A percentile compares a stretch with the other conserved stretches of the same genome.
phyloP scores from a whole-genome alignment of 2,329 filamentous ascomycete species.

The Pseudogymnoascus destructans region DNA sequence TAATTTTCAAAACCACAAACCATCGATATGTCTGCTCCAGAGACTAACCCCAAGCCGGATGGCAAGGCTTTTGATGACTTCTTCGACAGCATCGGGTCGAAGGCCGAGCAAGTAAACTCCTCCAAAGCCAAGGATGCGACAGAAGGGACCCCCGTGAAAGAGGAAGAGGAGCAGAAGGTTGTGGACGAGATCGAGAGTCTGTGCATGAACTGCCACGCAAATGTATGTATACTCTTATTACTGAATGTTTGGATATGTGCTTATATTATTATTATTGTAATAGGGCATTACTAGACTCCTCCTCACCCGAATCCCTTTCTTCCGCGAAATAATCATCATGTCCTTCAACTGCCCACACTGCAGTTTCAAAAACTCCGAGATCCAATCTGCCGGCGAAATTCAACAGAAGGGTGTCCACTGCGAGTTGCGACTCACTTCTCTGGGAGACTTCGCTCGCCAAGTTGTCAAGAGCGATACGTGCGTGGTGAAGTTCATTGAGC shows the following conservation, averaged over 20 bases:
- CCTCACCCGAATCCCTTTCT: slow-evolving; percentile 87
- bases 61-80: slow-evolving; percentile 38
- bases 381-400: slow-evolving; percentile 83
- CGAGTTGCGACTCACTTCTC: slow-evolving; percentile 61
- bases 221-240: slow-evolving; percentile 36
- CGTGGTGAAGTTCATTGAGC: slow-evolving; percentile 72
- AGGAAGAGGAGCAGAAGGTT: slow-evolving; percentile 37
- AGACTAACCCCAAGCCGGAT: slow-evolving; percentile 28
- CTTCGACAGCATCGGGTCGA: slow-evolving; percentile 50
- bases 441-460: slow-evolving; percentile 68
- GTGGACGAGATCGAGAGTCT: slow-evolving; percentile 64
- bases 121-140: slow-evolving; percentile 22
- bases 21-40: slow-evolving; percentile 31
- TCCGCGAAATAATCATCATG: slow-evolving; percentile 95
- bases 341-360: slow-evolving; percentile 91
- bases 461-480: slow-evolving; percentile 88
- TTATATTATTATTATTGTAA: background rate
- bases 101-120: slow-evolving; percentile 33
- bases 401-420: slow-evolving; percentile 81
- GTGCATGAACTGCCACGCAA: slow-evolving; percentile 76
- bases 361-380: slow-evolving; percentile 78
- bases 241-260: slow-evolving; percentile 7
- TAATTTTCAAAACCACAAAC: background rate
- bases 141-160: slow-evolving; percentile 15
- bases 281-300: slow-evolving; percentile 77